phyloP scores from a whole-genome alignment of 1,284 basidiomycete species.

The Heterobasidion irregulare region DNA sequence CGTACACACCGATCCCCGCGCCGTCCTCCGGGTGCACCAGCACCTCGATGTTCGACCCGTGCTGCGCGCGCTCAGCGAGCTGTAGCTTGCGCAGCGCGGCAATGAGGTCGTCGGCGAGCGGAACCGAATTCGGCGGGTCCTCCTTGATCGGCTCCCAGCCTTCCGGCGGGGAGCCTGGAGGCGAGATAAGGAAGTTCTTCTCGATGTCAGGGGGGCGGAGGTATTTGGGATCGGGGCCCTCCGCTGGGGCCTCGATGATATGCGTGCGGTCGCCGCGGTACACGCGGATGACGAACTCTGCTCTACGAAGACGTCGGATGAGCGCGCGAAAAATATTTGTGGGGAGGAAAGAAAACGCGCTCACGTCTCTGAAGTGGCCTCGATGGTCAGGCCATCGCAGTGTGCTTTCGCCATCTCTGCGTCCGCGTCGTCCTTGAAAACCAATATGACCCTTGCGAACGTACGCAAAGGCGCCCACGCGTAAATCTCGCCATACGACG shows the following conservation, averaged over 20 bases:
- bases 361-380: conserved; percentile 42
- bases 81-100: conserved; percentile 62
- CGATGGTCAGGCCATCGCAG: conserved; percentile 54
- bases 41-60: conserved; percentile 30
- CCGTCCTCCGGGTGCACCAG: conserved; percentile 59
- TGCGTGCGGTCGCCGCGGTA: conserved; percentile 75
- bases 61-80: conserved; percentile 25
- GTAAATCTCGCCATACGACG: conserved; percentile 66
- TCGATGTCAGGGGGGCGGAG: conserved; percentile 75
- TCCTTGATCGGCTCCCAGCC: conserved; percentile 94
- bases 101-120: conserved; percentile 88
- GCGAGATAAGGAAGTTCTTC: conserved; percentile 96
- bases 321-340: background rate
- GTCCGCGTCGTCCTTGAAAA: conserved; percentile 58
- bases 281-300: conserved; percentile 58
- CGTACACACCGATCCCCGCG: conserved; percentile 67
- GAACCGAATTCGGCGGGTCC: conserved; percentile 83
- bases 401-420: conserved; percentile 59
- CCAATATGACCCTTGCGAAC: conserved; percentile 75
- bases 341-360: conserved; percentile 12
- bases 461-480: conserved; percentile 83
- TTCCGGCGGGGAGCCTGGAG: conserved; percentile 95
- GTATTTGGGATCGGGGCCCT: conserved; percentile 32
- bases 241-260: conserved; percentile 32
- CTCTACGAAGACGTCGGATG: conserved; percentile 21